Conservation (phyloP, 495 filamentous ascomycete species). For the Apodospora peruviana region DNA sequence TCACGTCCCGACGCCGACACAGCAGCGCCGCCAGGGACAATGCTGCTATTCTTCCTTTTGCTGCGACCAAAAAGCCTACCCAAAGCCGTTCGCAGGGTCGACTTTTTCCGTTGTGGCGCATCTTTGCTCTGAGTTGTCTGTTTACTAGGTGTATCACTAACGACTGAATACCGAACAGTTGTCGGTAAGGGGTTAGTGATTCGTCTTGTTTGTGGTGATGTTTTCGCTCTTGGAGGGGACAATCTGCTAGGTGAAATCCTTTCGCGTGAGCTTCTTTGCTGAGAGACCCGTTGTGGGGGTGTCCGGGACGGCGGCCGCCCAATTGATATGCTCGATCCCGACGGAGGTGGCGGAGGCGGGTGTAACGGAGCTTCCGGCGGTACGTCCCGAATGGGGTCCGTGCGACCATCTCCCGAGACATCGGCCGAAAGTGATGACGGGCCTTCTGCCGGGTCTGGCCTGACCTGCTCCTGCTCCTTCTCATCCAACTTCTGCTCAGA, state of each 20-base stretch:
- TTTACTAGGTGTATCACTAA: conserved; percentile 31
- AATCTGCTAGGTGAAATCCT: conserved; percentile 11
- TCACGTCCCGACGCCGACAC: conserved; percentile 18
- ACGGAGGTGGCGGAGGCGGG: conserved; percentile 18
- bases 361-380: conserved; percentile 16
- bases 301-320: conserved; percentile 15
- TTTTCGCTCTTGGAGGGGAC: conserved; percentile 15
- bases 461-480: neutral
- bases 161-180: conserved; percentile 32
- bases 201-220: conserved; percentile 16
- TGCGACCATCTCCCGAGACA: conserved; percentile 8
- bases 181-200: conserved; percentile 30
- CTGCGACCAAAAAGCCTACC: conserved; percentile 47
- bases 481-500: no score
- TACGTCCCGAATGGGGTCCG: conserved; percentile 10
- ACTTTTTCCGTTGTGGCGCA: conserved; percentile 43
- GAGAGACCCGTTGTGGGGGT: conserved; percentile 19
- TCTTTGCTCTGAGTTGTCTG: conserved; percentile 26
- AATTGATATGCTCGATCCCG: conserved; percentile 5
- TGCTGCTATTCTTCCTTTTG: conserved; percentile 34
- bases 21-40: conserved; percentile 7
- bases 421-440: neutral
- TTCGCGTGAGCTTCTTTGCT: conserved; percentile 10
- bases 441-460: neutral
- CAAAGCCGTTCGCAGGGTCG: conserved; percentile 41